Base-by-base conservation (phyloP, 345 rosid genomes). In the Rhodamnia argentea region DNA sequence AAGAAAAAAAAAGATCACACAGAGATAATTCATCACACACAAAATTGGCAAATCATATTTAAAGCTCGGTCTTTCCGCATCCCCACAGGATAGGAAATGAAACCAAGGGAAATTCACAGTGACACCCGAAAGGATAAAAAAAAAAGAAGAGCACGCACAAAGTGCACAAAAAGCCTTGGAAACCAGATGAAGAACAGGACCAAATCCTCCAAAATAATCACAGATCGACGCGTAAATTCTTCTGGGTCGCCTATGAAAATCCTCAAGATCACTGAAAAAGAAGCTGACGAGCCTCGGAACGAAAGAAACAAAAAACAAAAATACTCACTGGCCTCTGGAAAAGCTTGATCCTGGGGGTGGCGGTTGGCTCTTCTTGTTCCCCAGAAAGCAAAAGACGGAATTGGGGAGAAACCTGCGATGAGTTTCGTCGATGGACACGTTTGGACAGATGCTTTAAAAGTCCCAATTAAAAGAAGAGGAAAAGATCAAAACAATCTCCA, bases 401-500 rank as follows among this genome's bases (percentile, higher is more conserved):
- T 29, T 24, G 18, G 57, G 60, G 27, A 83, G 42, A 22, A 40
- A 52, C 44, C 44, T 18, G 59, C 47, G 47, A 70, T 40, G 81
- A 22, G 81, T 20, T 70, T 40, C 24, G 47, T 37, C 81, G 47
- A 70, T 37, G 81, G 78, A 70, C 3, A 44, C 44, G 47, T 10
- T 18, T 40, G 47, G 78, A 32, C 10, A 6, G 42, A 70, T 5
- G 81, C 81, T 37, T 20, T 1, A 70, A 70, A 70, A 70, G 81
- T 70, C 52, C 14, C 81, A 70, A 70, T 18, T 70, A 18, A 70
- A 37, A 37, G 44, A 0, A 32, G 78, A 37, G 26, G 47, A 37
- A 70, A 37, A 37, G 81, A 70, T 70, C 47, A 84, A 87, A 86
- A 26, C 88, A 89, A 76, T 85, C 87, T 22, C 82, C 51, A 87